Evolutionary conservation across 2,329 filamentous ascomycete species (phyloP).

Genomic region (Cladosporium sphaerospermum): DNA sequence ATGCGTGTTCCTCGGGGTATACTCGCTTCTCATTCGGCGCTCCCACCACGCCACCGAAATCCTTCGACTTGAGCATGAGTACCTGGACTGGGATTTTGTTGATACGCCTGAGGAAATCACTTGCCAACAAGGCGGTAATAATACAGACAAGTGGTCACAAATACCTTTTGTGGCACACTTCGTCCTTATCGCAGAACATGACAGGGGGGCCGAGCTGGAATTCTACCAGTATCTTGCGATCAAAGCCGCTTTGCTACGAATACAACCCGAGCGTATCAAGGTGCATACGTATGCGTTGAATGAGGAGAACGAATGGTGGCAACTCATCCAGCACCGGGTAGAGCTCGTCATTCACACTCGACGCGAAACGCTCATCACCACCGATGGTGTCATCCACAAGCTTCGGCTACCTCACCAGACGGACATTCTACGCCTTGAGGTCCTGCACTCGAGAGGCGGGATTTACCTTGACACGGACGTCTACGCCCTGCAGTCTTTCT

Average conservation of each 20-base stretch:
- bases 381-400: neutral
- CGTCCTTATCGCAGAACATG: slow-evolving; percentile 12
- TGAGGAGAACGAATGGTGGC: slow-evolving; percentile 6
- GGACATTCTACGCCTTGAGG: slow-evolving; percentile 13
- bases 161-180: slow-evolving; percentile 14
- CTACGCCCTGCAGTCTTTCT: slow-evolving; percentile 14
- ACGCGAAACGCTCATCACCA: neutral
- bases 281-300: slow-evolving; percentile 10
- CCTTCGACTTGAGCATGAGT: neutral
- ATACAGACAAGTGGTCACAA: neutral
- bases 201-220: slow-evolving; percentile 10
- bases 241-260: slow-evolving; percentile 14
- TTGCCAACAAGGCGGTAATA: neutral
- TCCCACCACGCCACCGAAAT: neutral
- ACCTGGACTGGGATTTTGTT: neutral
- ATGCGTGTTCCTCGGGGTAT: neutral
- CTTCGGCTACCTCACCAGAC: slow-evolving; percentile 13
- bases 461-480: slow-evolving; percentile 18
- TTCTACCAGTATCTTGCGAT: slow-evolving; percentile 15
- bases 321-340: slow-evolving; percentile 6
- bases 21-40: neutral
- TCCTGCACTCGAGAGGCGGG: slow-evolving; percentile 14
- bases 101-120: neutral
- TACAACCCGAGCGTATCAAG: slow-evolving; percentile 11
- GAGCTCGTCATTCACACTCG: slow-evolving; percentile 5